These are phyloP conservation scores for Candida boleticola DNA, from an alignment of 805 yeast genomes.

Conservation along the genomic window DNA sequence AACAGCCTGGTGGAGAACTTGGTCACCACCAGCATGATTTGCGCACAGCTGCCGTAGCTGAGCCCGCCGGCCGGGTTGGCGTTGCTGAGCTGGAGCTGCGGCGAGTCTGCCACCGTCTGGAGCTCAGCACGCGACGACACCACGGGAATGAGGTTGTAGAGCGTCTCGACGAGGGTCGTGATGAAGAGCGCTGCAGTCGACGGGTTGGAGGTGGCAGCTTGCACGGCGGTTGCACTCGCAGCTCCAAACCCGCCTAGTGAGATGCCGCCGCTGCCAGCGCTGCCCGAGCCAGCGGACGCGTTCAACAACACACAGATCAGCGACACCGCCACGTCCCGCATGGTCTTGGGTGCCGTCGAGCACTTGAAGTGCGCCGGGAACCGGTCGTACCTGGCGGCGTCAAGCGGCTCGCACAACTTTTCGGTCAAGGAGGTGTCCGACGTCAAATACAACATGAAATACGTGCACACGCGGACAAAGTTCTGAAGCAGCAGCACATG, in stretches of 20 bases:
- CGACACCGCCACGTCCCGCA: constrained; percentile 60
- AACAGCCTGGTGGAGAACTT: constrained; percentile 36
- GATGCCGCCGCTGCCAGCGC: background rate
- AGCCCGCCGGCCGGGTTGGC: constrained; percentile 39
- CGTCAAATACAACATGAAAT: constrained; percentile 50
- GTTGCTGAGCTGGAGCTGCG: constrained; percentile 25
- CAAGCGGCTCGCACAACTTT: constrained; percentile 39
- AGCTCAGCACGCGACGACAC: constrained; percentile 21
- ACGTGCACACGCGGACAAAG: constrained; percentile 50
- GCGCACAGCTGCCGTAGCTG: constrained; percentile 49
- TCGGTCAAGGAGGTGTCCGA: constrained; percentile 37
- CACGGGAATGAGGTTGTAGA: constrained; percentile 57
- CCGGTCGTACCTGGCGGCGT: constrained; percentile 40
- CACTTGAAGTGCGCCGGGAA: constrained; percentile 55
- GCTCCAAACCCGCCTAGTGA: background rate
- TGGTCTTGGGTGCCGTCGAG: constrained; percentile 44
- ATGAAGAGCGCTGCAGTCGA: constrained; percentile 20
- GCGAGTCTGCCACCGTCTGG: constrained; percentile 12
- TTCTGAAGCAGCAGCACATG: constrained; percentile 35
- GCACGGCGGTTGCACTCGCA: background rate
- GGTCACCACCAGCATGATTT: constrained; percentile 43
- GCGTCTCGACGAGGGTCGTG: constrained; percentile 55
- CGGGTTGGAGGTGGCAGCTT: constrained; percentile 20
- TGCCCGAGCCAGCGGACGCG: background rate
- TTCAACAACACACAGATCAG: constrained; percentile 47